Evolutionary conservation across 2,329 filamentous ascomycete species (phyloP).

Genomic region (Fusarium guadeloupense): DNA sequence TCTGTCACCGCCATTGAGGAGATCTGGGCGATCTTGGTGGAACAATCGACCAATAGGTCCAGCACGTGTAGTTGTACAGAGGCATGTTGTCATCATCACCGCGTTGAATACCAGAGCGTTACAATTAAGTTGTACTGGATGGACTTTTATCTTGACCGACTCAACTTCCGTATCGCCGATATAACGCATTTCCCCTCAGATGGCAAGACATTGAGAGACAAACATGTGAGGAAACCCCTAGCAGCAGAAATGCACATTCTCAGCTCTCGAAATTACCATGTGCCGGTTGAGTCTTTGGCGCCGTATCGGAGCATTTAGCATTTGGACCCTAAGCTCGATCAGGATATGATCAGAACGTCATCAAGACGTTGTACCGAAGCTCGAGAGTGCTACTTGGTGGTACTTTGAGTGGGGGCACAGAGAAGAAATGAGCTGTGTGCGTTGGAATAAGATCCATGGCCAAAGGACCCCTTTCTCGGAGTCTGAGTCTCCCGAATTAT

Average conservation of each 20-base stretch:
- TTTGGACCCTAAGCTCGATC: constrained; percentile 26
- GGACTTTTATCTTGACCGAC: background rate
- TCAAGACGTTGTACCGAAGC: constrained; percentile 2
- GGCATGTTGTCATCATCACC: background rate
- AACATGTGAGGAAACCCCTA: background rate
- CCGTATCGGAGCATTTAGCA: constrained; percentile 3
- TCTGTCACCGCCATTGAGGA: constrained; percentile 6
- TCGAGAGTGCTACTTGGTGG: constrained; percentile 1
- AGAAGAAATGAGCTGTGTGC: constrained; percentile 39
- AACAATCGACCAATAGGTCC: constrained; percentile 32
- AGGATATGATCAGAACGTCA: constrained; percentile 31
- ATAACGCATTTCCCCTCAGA: background rate
- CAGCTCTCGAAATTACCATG: constrained; percentile 35
- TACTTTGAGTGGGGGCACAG: constrained; percentile 25
- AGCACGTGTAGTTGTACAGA: constrained; percentile 20
- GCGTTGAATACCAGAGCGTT: constrained; percentile 7
- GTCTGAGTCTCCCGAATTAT: constrained; percentile 9
- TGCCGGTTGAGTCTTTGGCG: constrained; percentile 18
- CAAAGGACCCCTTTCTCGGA: constrained; percentile 18
- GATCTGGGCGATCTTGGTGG: constrained; percentile 7
- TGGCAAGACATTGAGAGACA: background rate
- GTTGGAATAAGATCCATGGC: constrained; percentile 14
- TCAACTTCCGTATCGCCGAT: background rate
- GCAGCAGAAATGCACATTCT: constrained; percentile 8
- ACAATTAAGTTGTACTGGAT: background rate